Evolutionary conservation across 495 filamentous ascomycete genomes (phyloP), one percentile per base, ranked within the genome.

Genomic region (Xylaria palmicola): DNA sequence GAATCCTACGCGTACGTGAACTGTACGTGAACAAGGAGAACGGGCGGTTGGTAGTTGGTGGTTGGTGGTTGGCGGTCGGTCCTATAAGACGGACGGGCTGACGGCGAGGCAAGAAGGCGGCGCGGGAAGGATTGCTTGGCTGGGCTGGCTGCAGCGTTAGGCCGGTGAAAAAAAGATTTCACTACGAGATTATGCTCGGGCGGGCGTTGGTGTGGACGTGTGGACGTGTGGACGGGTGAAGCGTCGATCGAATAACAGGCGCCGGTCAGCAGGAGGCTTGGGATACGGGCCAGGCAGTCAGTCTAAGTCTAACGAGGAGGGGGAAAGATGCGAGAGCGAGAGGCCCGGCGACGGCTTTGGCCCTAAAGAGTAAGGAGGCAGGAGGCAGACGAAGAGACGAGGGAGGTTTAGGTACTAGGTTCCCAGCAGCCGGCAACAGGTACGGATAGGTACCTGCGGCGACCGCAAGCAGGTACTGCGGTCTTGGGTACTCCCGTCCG

Each of bases 61-160:
- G 41, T 2, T 22, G 45, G 5, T n/a, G 45, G 45, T 30, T 26
- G 34, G 34, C 34, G 50, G 34, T 51, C 9, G 32, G 30, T 17
- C 32, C 27, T 48, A 39, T 59, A 50, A 59, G 27, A 39, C 56
- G 34, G 32, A 12, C 54, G 17, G 24, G 56, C 44, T 48, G 56
- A 60, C 22, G 47, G 57, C 47, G 37, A 60, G 57, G 57, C 48
- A 60, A 51, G 34, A 51, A 60, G 57, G 57, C 57, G 48, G 47
- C 57, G 44, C 57, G 57, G 57, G 57, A 60, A 60, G 57, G 57
- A 49, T 60, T 29, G n/a, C 57, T 52, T 49, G 45, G 37, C 57
- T 53, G 57, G 27, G 34, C 57, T 51, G 47, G 36, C 57, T 50
- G 57, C 57, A 60, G 39, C 39, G 48, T 36, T 47, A 13, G 43